Evolutionary conservation across 2,329 filamentous ascomycete genomes (phyloP).

Genomic region (Arthroderma uncinatum): DNA sequence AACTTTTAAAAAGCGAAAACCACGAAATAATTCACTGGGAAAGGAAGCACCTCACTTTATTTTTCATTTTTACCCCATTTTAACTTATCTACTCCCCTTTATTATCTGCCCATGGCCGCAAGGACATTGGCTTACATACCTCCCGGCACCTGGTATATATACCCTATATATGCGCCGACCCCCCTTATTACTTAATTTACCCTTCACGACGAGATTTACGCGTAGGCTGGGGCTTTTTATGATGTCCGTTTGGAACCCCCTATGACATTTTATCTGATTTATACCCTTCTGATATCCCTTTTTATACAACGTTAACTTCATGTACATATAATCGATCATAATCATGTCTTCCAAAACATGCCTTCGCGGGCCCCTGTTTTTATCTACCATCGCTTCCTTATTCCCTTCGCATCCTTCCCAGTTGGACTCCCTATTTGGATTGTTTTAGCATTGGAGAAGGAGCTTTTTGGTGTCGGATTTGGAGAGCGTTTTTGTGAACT

Average conservation of each 20-base stretch:
- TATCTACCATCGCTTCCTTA: no score
- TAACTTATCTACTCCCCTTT: neutral
- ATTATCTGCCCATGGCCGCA: neutral
- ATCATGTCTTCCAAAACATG: neutral
- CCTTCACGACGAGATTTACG: constrained; percentile 4
- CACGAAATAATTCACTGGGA: neutral
- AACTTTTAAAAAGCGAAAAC: constrained; percentile 10
- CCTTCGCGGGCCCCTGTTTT: neutral
- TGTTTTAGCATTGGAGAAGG: no score
- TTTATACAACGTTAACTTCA: neutral
- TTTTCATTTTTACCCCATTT: neutral
- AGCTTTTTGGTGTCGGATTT: neutral
- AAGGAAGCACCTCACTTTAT: neutral
- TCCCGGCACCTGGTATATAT: neutral
- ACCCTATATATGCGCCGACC: neutral
- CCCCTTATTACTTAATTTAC: neutral
- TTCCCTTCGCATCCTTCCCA: neutral
- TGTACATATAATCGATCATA: neutral
- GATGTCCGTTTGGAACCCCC: neutral
- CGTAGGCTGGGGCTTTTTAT: neutral
- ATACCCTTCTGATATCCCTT: constrained; percentile 6
- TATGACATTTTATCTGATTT: constrained; percentile 3
- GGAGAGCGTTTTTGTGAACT: neutral
- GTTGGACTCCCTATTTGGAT: neutral
- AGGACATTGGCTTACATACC: neutral